Conservation (phyloP, 176 grass and related monocot species). For the Typha latifolia region DNA sequence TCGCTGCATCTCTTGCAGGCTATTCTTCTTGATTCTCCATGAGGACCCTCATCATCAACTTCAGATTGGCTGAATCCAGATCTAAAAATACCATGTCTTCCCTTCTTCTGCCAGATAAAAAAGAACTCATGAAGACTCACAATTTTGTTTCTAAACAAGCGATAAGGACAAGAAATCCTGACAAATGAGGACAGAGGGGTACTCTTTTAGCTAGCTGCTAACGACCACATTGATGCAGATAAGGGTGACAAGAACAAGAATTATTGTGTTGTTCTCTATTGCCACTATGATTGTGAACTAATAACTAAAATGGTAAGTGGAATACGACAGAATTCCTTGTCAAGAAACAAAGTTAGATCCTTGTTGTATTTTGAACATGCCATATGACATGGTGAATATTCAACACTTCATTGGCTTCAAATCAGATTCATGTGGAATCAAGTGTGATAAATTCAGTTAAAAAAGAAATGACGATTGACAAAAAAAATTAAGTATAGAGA, state of each 20-base stretch:
- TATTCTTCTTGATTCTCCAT: slow-evolving; percentile 81
- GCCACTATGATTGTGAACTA: too few relatives aligned
- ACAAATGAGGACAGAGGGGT: too few relatives aligned
- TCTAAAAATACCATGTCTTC: slow-evolving; percentile 53
- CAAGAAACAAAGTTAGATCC: too few relatives aligned
- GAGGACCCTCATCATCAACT: slow-evolving; percentile 61
- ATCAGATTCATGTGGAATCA: slow-evolving; percentile 8
- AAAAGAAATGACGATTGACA: slow-evolving; percentile 10
- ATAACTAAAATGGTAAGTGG: too few relatives aligned
- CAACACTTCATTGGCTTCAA: background rate
- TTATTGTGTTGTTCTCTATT: too few relatives aligned
- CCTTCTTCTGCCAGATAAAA: slow-evolving; percentile 43
- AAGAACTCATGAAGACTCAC: background rate
- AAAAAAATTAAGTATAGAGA: slow-evolving; percentile 27
- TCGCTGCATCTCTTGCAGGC: slow-evolving; percentile 80
- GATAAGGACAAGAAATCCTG: too few relatives aligned
- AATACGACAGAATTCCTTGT: too few relatives aligned
- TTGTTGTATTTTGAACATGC: too few relatives aligned
- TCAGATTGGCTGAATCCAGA: slow-evolving; percentile 72
- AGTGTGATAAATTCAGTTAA: slow-evolving; percentile 2
- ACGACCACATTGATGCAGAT: too few relatives aligned
- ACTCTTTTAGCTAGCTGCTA: too few relatives aligned
- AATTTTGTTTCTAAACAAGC: background rate
- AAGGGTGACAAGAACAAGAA: too few relatives aligned
- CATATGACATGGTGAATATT: too few relatives aligned